Evolutionary conservation across 2,329 filamentous ascomycete genomes (phyloP), one percentile per base, ranked within the genome.

Genomic region (Sclerotiophoma versabilis): DNA sequence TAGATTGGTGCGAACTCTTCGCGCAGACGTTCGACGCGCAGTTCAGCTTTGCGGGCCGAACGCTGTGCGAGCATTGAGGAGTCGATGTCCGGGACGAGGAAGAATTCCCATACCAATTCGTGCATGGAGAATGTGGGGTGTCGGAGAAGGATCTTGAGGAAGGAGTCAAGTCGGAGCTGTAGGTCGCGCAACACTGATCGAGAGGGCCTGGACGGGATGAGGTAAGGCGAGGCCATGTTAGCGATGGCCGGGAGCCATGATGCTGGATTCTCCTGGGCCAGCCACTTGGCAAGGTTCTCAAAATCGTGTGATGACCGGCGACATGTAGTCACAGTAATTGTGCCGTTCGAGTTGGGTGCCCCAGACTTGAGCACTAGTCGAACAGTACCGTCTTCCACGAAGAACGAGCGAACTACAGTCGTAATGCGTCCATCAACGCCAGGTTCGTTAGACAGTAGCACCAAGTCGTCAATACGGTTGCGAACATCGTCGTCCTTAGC

Each of bases 41-140:
- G 86, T 72, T 93, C 89, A 4, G 92, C 90, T 76, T 99, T 99
- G 58, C 92, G 86, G 49, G 87, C 87, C 59, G 91, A 96, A 43
- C 95, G 86, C 73, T 96, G 89, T 47, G 91, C 89, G 83, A 98
- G 93, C 85, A 93, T 92, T 17, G 92, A 87, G 0, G 91, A 84
- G 71, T 96, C 91, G 43, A 99, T 86, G 64, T 99, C 95, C 1
- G 95, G 95, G 11, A 99, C 93, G 0, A 99, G 83, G 76, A 99
- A 96, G 77, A 99, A 99, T 68, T 99, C 95, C 96, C 95, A 99
- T 2, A 99, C 83, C 84, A 98, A 92, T 77, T 99, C 95, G 70
- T 99, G 96, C 0, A 91, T 96, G 0, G 92, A 85, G 71, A 99
- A 97, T 0, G 95, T 98, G 3, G 93, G 90, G 69, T 99, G 95